Percentiles rank a stretch among this genome's conserved stretches.
Evolutionary conservation across 768 basidiomycete species (phyloP).

Genomic region (Sistotremastrum niveocremeum): DNA sequence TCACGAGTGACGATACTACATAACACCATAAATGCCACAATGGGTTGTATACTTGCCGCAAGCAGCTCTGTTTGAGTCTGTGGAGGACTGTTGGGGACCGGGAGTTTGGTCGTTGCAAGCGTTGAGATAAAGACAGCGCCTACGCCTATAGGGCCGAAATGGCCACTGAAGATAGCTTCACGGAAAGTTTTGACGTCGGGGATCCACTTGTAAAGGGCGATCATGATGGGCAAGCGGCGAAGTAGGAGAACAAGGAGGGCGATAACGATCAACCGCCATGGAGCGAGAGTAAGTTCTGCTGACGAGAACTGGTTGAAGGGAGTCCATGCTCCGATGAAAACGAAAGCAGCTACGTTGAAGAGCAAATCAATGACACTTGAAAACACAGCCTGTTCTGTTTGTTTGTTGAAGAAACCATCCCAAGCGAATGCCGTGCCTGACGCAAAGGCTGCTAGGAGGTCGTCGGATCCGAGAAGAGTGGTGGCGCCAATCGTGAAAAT

Average conservation of each 20-base stretch:
- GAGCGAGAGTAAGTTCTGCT: constrained; percentile 48
- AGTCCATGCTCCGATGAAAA: constrained; percentile 96
- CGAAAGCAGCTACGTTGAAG: constrained; percentile 91
- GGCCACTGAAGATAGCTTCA: constrained; percentile 89
- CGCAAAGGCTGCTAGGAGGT: constrained; percentile 86
- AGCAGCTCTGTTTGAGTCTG: constrained; percentile 50
- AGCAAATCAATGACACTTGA: constrained; percentile 91
- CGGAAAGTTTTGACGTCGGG: constrained; percentile 91
- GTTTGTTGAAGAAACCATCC: constrained; percentile 89
- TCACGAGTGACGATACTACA: constrained; percentile 82
- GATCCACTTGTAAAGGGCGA: constrained; percentile 81
- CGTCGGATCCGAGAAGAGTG: constrained; percentile 80
- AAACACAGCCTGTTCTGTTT: constrained; percentile 92
- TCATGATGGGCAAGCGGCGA: constrained; percentile 71
- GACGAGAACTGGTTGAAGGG: constrained; percentile 76
- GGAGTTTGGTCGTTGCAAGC: constrained; percentile 52
- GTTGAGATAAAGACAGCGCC: constrained; percentile 92
- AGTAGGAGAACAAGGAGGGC: constrained; percentile 73
- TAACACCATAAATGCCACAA: constrained; percentile 90
- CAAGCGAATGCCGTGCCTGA: constrained; percentile 95
- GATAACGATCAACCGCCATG: constrained; percentile 77
- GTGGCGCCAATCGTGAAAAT: constrained; percentile 76
- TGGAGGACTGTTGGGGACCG: constrained; percentile 29
- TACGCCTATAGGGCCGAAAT: constrained; percentile 84
- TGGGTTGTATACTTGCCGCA: constrained; percentile 71